Conservation (phyloP, 768 basidiomycete species). For the Naganishia kalamii region DNA sequence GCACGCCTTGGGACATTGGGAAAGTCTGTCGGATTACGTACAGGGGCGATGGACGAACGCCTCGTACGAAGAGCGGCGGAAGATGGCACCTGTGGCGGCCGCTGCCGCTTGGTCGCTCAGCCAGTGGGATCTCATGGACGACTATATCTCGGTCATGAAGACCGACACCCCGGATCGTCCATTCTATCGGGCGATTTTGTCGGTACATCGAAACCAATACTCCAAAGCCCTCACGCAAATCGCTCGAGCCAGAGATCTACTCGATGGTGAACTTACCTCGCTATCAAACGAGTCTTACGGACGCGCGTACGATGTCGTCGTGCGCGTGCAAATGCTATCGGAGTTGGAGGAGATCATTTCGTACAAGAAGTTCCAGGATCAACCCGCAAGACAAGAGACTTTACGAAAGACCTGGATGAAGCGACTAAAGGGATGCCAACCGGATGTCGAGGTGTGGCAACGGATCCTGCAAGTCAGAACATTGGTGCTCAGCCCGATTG, state of each 20-base stretch:
- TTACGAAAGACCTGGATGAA: constrained; percentile 98
- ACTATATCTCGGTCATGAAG: constrained; percentile 90
- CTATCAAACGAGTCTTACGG: constrained; percentile 94
- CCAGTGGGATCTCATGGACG: constrained; percentile 98
- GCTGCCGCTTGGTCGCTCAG: constrained; percentile 94
- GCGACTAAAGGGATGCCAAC: constrained; percentile 91
- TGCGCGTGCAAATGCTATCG: constrained; percentile 95
- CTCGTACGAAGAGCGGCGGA: constrained; percentile 71
- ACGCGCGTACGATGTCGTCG: constrained; percentile 93
- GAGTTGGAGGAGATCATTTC: constrained; percentile 95
- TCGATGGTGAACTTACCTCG: constrained; percentile 83
- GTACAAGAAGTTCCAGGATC: constrained; percentile 90
- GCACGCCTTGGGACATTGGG: constrained; percentile 98
- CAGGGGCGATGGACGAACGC: constrained; percentile 81
- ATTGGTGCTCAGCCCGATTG: constrained; percentile 82
- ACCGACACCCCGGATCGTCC: constrained; percentile 84
- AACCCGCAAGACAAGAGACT: constrained; percentile 80
- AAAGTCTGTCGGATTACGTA: constrained; percentile 74
- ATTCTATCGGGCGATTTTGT: constrained; percentile 92
- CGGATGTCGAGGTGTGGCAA: constrained; percentile 99
- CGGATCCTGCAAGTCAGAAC: constrained; percentile 92
- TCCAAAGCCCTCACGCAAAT: constrained; percentile 83
- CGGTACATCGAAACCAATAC: constrained; percentile 94
- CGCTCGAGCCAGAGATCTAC: constrained; percentile 79
- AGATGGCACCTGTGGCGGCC: constrained; percentile 93